These are phyloP conservation scores for Auriculariales sp. DNA, from an alignment of 768 basidiomycete genomes.

Conservation along the genomic window DNA sequence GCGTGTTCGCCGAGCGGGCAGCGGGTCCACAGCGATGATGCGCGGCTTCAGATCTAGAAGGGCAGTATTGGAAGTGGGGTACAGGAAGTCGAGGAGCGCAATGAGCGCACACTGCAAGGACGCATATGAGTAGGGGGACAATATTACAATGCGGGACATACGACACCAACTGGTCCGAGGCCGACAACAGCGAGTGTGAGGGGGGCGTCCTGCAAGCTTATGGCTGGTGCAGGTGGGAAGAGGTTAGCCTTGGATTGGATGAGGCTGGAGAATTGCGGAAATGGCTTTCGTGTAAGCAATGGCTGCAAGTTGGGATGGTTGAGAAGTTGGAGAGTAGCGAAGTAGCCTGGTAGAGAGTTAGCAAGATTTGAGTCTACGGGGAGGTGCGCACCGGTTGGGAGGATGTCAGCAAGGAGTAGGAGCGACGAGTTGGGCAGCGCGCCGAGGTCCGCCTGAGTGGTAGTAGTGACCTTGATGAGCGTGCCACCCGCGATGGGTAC, in stretches of 20 bases:
- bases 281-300: slow-evolving; percentile 41
- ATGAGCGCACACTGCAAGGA: slow-evolving; percentile 39
- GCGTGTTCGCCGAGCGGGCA: not conserved
- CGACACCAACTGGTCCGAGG: slow-evolving; percentile 65
- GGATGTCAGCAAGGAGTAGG: slow-evolving; percentile 60
- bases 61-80: slow-evolving; percentile 27
- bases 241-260: not conserved
- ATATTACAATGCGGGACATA: slow-evolving; percentile 13
- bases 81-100: slow-evolving; percentile 36
- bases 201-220: slow-evolving; percentile 25
- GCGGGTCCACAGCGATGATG: slow-evolving; percentile 50
- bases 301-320: slow-evolving; percentile 59
- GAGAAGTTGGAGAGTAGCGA: slow-evolving; percentile 56
- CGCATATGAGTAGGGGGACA: not conserved
- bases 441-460: slow-evolving; percentile 5
- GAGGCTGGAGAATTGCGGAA: slow-evolving; percentile 31
- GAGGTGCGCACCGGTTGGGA: slow-evolving; percentile 58
- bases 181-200: slow-evolving; percentile 57
- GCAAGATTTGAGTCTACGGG: not conserved
- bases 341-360: slow-evolving; percentile 22
- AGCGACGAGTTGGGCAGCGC: slow-evolving; percentile 47
- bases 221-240: not conserved
- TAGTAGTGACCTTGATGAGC: slow-evolving; percentile 30
- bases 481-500: slow-evolving; percentile 73
- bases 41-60: slow-evolving; percentile 25